phyloP scores from a whole-genome alignment of 805 yeast genomes.

The Candida wancherniae region DNA sequence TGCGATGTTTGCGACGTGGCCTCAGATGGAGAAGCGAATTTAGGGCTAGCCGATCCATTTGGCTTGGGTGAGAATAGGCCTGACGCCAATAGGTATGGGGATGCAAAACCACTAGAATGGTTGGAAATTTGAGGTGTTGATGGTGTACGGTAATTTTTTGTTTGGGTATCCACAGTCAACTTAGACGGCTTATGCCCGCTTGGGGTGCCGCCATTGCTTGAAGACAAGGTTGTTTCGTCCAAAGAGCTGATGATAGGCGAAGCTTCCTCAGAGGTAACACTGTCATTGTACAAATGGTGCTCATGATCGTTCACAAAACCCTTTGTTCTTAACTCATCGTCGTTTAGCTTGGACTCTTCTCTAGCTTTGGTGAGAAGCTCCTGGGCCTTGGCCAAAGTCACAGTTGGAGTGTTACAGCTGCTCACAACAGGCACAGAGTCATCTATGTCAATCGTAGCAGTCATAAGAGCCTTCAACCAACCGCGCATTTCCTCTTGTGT shows the following conservation, averaged over 20 bases:
- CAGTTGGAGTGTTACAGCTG: conserved; percentile 94
- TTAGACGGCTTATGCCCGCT: conserved; percentile 18
- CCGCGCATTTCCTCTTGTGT: conserved; percentile 84
- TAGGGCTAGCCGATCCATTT: conserved; percentile 8
- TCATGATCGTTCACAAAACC: conserved; percentile 28
- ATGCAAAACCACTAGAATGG: conserved; percentile 48
- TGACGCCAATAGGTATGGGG: conserved; percentile 65
- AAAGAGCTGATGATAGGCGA: conserved; percentile 30
- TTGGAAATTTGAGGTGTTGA: conserved; percentile 32
- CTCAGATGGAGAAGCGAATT: conserved; percentile 2
- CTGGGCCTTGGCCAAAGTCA: conserved; percentile 81
- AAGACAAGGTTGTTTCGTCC: conserved; percentile 30
- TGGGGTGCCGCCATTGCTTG: conserved; percentile 15
- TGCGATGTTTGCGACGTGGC: conserved; percentile 7
- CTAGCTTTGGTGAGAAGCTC: conserved; percentile 78
- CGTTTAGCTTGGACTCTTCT: conserved; percentile 60
- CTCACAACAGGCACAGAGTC: conserved; percentile 88
- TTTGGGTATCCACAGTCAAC: conserved; percentile 30
- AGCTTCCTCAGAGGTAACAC: conserved; percentile 18
- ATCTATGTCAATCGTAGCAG: conserved; percentile 94
- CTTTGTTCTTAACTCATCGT: conserved; percentile 44
- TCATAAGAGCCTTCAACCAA: conserved; percentile 94
- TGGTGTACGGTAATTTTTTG: conserved; percentile 27
- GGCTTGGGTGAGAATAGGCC: conserved; percentile 52
- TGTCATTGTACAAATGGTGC: conserved; percentile 10